These are phyloP conservation scores for Fusarium neocosmosporiellum DNA, from an alignment of 2,329 filamentous ascomycete genomes.

Conservation along the genomic window DNA sequence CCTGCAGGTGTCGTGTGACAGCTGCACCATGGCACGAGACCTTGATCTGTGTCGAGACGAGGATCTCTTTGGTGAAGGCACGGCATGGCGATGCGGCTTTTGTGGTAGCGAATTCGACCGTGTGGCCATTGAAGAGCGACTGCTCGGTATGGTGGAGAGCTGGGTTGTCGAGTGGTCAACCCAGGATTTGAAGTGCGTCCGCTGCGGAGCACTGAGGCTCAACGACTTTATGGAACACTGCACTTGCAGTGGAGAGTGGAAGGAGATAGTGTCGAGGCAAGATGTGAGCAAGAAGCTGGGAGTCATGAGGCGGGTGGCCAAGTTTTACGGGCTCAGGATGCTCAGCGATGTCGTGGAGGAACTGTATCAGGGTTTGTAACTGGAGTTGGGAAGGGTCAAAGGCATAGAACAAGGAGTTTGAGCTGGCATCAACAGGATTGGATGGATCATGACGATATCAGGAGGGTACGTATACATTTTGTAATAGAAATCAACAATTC, in stretches of 20 bases:
- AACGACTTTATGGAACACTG: constrained; percentile 99
- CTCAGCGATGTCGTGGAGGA: constrained; percentile 78
- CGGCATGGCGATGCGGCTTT: constrained; percentile 80
- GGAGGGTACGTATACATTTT: constrained; percentile 2
- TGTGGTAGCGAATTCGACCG: constrained; percentile 82
- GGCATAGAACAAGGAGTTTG: constrained; percentile 35
- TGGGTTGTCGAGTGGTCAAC: constrained; percentile 83
- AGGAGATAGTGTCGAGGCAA: constrained; percentile 73
- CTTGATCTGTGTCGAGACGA: constrained; percentile 93
- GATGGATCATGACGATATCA: neutral
- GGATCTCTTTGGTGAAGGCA: constrained; percentile 68
- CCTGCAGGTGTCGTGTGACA: constrained; percentile 83
- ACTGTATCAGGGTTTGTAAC: constrained; percentile 62
- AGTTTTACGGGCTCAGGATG: constrained; percentile 85
- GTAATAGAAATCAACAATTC: constrained; percentile 6
- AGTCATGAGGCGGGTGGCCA: constrained; percentile 80
- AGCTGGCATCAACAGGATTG: constrained; percentile 15
- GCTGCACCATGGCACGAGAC: constrained; percentile 89
- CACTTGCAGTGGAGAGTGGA: constrained; percentile 90
- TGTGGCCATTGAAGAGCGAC: constrained; percentile 83
- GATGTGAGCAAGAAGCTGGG: constrained; percentile 73
- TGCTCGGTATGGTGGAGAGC: constrained; percentile 81
- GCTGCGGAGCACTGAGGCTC: constrained; percentile 77
- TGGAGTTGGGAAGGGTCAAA: constrained; percentile 9
- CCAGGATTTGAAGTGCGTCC: constrained; percentile 86